Conservation (phyloP, 768 basidiomycete species). For the Tricholoma furcatifolium region DNA sequence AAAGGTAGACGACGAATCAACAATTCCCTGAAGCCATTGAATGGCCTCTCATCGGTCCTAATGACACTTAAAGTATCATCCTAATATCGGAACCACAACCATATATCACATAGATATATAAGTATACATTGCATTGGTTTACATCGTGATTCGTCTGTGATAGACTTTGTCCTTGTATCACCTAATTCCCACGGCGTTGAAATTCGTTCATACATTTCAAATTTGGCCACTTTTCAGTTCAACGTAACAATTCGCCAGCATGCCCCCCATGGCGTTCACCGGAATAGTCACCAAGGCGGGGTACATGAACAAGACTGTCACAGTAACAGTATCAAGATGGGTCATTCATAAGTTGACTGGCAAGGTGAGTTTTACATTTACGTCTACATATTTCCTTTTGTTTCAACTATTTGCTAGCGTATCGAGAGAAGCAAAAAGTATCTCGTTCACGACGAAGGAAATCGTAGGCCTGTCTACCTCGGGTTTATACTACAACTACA, state of each 20-base stretch:
- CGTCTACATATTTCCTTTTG: background rate
- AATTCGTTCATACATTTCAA: background rate
- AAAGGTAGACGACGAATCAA: no score
- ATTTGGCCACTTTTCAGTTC: background rate
- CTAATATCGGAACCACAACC: no score
- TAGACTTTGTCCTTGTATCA: background rate
- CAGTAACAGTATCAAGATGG: conserved; percentile 77
- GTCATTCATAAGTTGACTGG: conserved; percentile 71
- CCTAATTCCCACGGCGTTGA: no score
- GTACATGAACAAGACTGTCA: conserved; percentile 82
- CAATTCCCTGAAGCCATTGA: no score
- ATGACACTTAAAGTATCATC: no score
- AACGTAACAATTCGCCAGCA: conserved; percentile 23
- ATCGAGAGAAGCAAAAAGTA: conserved; percentile 78
- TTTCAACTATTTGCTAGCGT: conserved; percentile 40
- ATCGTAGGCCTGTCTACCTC: conserved; percentile 46
- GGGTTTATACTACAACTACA: background rate
- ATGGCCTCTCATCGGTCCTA: no score
- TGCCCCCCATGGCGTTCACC: conserved; percentile 78
- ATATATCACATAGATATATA: no score
- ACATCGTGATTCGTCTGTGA: no score
- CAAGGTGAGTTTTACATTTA: conserved; percentile 50
- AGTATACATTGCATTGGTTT: background rate
- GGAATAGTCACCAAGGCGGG: conserved; percentile 81
- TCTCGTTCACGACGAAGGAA: conserved; percentile 70